phyloP scores from a whole-genome alignment of 169 alveolate species.

The Amoebophrya sp. region DNA sequence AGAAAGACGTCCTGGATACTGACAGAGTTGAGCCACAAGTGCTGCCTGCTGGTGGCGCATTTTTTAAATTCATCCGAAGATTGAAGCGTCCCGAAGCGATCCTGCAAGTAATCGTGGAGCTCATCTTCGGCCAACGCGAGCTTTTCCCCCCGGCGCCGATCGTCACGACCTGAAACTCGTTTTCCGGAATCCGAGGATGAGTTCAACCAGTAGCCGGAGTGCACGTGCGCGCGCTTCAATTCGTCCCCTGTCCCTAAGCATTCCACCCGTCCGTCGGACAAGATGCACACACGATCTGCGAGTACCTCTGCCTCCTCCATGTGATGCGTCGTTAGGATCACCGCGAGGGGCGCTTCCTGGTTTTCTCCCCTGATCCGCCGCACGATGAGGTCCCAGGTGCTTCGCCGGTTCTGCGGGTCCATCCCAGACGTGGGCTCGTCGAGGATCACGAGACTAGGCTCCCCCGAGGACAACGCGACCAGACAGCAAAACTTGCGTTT shows the following conservation, averaged over 20 bases:
- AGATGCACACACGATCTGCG: slow-evolving; percentile 50
- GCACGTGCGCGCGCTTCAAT: neutral
- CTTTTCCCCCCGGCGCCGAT: too few relatives aligned
- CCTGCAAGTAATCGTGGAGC: too few relatives aligned
- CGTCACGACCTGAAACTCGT: too few relatives aligned
- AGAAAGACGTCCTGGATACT: too few relatives aligned
- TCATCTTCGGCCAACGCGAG: too few relatives aligned
- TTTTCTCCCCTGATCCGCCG: too few relatives aligned
- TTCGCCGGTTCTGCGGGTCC: slow-evolving; percentile 57
- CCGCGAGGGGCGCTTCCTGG: slow-evolving; percentile 25
- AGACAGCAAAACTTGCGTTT: neutral
- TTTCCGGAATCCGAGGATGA: too few relatives aligned
- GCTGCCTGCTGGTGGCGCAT: too few relatives aligned
- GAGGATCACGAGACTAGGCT: slow-evolving; percentile 50
- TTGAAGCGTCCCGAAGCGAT: too few relatives aligned
- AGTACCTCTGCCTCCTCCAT: slow-evolving; percentile 60
- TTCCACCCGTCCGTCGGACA: slow-evolving; percentile 44
- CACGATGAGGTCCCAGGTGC: slow-evolving; percentile 56
- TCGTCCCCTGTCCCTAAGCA: slow-evolving; percentile 44
- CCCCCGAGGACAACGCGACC: slow-evolving; percentile 57
- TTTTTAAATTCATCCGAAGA: too few relatives aligned
- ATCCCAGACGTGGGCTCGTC: slow-evolving; percentile 80
- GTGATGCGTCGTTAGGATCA: slow-evolving; percentile 50
- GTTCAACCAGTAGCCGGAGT: neutral
- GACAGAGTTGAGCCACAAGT: too few relatives aligned